Evolutionary conservation across 441 rosid genomes (phyloP).

Genomic region (Rhodomyrtus psidioides): DNA sequence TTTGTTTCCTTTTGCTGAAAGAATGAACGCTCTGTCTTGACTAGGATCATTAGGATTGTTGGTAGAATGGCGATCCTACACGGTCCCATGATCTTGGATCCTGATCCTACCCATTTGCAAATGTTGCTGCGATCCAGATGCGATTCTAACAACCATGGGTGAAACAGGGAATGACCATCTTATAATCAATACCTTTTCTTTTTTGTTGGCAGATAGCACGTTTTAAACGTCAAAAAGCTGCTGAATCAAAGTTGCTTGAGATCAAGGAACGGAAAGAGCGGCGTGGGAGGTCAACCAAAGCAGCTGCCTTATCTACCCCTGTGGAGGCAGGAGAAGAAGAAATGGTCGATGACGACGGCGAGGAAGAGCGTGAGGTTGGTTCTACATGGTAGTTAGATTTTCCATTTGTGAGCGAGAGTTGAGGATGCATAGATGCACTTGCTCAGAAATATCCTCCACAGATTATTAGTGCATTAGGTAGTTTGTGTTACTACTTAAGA

Average conservation of each 20-base stretch:
- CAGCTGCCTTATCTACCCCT: slow-evolving; percentile 72
- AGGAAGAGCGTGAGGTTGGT: slow-evolving; percentile 95
- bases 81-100: neutral
- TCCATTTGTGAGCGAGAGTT: neutral
- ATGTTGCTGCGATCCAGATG: neutral
- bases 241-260: slow-evolving; percentile 72
- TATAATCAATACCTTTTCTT: neutral
- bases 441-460: neutral
- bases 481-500: neutral
- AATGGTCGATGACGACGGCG: slow-evolving; percentile 71
- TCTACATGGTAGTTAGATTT: neutral
- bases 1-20: neutral
- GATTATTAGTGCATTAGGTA: neutral
- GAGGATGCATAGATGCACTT: neutral
- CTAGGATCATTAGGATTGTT: neutral
- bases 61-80: neutral
- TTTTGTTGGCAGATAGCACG: slow-evolving; percentile 55
- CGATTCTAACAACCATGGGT: neutral
- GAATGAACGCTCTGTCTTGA: neutral
- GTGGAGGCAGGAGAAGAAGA: slow-evolving; percentile 86
- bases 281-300: slow-evolving; percentile 69
- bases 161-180: neutral
- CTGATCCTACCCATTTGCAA: neutral
- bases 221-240: slow-evolving; percentile 76
- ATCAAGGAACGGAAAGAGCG: slow-evolving; percentile 83